A percentile compares a stretch with the other conserved stretches of the same genome.
Evolutionary conservation across 2,329 filamentous ascomycete species (phyloP).

Genomic region (Fusarium sp.): DNA sequence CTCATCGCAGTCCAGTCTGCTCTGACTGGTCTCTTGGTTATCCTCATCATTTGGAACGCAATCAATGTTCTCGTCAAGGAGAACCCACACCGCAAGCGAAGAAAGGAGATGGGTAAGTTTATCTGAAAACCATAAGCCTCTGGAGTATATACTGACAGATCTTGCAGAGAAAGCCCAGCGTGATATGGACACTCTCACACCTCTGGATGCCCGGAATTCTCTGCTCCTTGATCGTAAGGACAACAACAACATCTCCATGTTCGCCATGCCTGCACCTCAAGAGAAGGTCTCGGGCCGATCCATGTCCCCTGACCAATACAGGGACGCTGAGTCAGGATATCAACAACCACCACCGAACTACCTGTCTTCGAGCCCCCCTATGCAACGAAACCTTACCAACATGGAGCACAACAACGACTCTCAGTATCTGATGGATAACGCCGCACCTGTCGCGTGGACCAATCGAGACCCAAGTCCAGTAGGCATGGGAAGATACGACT

Average conservation of each 20-base stretch:
- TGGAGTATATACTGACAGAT: constrained; percentile 38
- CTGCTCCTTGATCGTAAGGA: constrained; percentile 73
- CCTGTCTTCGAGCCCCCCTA: constrained; percentile 40
- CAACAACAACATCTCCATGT: constrained; percentile 51
- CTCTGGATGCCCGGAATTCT: constrained; percentile 86
- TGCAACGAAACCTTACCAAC: constrained; percentile 52
- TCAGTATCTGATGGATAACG: constrained; percentile 51
- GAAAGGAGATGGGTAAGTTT: constrained; percentile 86
- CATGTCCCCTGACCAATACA: constrained; percentile 48
- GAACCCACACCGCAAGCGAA: constrained; percentile 88
- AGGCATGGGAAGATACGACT: constrained; percentile 28
- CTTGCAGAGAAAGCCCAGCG: constrained; percentile 75
- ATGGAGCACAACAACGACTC: constrained; percentile 46
- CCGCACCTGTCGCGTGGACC: constrained; percentile 52
- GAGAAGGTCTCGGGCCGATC: constrained; percentile 46
- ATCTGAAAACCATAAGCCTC: background rate
- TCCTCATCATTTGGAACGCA: constrained; percentile 89
- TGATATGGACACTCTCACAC: constrained; percentile 84
- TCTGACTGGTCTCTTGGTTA: constrained; percentile 82
- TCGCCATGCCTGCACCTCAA: constrained; percentile 54
- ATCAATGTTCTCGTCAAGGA: constrained; percentile 83
- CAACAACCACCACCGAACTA: constrained; percentile 31
- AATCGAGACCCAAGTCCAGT: constrained; percentile 32
- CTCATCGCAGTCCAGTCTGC: constrained; percentile 91
- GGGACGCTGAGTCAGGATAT: constrained; percentile 35